Percentiles rank a stretch among this genome's conserved stretches.
Conservation (phyloP, 345 rosid species). For the Pseudoturritis turrita region DNA sequence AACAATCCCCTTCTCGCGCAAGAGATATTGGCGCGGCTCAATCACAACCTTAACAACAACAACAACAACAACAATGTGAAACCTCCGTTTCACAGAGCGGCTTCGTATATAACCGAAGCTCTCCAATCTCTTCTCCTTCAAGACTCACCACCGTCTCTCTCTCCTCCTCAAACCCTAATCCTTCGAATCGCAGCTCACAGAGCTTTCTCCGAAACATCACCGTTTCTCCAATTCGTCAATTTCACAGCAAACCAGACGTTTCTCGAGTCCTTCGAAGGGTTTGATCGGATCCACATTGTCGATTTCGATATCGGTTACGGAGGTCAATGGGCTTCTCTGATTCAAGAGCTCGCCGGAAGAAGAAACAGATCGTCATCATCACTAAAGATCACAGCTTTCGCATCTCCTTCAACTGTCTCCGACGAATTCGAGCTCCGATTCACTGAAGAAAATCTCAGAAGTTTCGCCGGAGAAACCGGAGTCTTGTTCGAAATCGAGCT, state of each 20-base stretch:
- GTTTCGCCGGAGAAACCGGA: slow-evolving; percentile 52
- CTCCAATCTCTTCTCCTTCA: slow-evolving; percentile 54
- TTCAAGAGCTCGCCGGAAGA: slow-evolving; percentile 72
- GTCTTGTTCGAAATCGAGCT: slow-evolving; percentile 61
- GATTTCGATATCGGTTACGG: slow-evolving; percentile 88
- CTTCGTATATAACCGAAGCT: slow-evolving; percentile 75
- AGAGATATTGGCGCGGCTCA: slow-evolving; percentile 99
- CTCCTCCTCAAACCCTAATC: slow-evolving; percentile 44
- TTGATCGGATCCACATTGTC: slow-evolving; percentile 57
- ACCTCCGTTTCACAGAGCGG: slow-evolving; percentile 79
- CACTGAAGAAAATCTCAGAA: slow-evolving; percentile 57
- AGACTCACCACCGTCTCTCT: slow-evolving; percentile 16
- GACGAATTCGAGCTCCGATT: slow-evolving; percentile 56
- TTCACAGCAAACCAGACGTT: slow-evolving; percentile 85
- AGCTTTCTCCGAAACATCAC: slow-evolving; percentile 80
- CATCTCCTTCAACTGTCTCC: slow-evolving; percentile 44
- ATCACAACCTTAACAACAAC: slow-evolving; percentile 44
- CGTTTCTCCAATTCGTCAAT: slow-evolving; percentile 71
- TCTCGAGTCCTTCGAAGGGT: slow-evolving; percentile 60
- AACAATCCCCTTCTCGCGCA: slow-evolving; percentile 73
- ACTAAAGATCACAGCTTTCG: slow-evolving; percentile 69
- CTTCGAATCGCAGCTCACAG: slow-evolving; percentile 78
- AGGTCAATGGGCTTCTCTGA: slow-evolving; percentile 85
- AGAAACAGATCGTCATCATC: slow-evolving; percentile 34
- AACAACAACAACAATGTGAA: slow-evolving; percentile 47